phyloP scores from a whole-genome alignment of 768 basidiomycete genomes.

The Rhodotorula babjevae region DNA sequence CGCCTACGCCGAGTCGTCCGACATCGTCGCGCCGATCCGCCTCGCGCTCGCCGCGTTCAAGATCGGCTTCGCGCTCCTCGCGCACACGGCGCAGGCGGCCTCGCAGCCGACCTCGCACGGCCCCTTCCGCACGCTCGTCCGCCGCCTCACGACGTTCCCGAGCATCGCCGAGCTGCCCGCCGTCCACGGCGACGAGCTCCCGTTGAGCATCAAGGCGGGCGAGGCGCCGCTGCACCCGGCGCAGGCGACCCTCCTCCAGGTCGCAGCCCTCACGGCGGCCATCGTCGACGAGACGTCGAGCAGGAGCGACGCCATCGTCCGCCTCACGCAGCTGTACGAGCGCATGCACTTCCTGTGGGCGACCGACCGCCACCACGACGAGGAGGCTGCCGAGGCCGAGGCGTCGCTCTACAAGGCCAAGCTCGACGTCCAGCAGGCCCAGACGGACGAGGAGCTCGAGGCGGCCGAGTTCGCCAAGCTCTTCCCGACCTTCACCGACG shows the following conservation, averaged over 20 bases:
- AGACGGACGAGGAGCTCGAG: slow-evolving; percentile 69
- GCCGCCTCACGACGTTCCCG: slow-evolving; percentile 41
- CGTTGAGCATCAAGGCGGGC: slow-evolving; percentile 34
- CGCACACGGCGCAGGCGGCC: slow-evolving; percentile 8
- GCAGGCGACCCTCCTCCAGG: slow-evolving; percentile 35
- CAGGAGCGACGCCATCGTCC: slow-evolving; percentile 38
- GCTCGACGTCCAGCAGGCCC: slow-evolving; percentile 54
- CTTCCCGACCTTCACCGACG: slow-evolving; percentile 72
- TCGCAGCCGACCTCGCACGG: not conserved
- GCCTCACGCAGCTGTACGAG: slow-evolving; percentile 58
- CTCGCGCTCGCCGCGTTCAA: slow-evolving; percentile 63
- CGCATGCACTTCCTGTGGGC: slow-evolving; percentile 76
- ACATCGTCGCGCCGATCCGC: slow-evolving; percentile 65
- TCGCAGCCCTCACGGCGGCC: slow-evolving; percentile 49
- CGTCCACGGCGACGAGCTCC: slow-evolving; percentile 23
- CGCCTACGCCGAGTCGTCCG: slow-evolving; percentile 65
- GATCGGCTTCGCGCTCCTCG: slow-evolving; percentile 57
- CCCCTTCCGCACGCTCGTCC: slow-evolving; percentile 40
- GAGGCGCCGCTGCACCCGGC: slow-evolving; percentile 33
- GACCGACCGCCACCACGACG: slow-evolving; percentile 67
- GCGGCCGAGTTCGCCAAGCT: slow-evolving; percentile 74
- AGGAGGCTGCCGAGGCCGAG: slow-evolving; percentile 60
- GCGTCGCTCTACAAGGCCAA: slow-evolving; percentile 72
- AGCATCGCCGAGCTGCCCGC: slow-evolving; percentile 1
- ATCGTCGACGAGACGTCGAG: slow-evolving; percentile 42